phyloP scores from a whole-genome alignment of 768 basidiomycete genomes.

The Suillus luteus region DNA sequence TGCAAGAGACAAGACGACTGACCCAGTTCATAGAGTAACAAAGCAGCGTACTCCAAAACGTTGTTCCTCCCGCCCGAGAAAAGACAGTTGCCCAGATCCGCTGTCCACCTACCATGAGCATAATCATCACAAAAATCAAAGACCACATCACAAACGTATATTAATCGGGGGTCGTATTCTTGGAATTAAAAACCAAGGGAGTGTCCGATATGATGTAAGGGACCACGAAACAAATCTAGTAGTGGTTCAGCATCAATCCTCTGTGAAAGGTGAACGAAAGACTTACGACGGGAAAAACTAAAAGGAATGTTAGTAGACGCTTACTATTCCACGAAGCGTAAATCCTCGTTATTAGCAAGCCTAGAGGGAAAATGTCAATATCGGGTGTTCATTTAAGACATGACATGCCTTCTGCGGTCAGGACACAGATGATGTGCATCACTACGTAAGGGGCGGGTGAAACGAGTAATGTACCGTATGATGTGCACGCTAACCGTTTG shows the following conservation, averaged over 20 bases:
- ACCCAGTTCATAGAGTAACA: slow-evolving; percentile 3
- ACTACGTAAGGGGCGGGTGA: background rate
- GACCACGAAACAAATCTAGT: background rate
- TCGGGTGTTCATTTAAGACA: background rate
- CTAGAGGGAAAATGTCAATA: background rate
- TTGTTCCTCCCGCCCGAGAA: background rate
- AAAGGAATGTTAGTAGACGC: background rate
- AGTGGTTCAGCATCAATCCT: background rate
- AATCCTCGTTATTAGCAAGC: slow-evolving; percentile 1
- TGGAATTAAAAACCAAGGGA: background rate
- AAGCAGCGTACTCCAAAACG: background rate
- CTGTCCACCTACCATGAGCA: background rate
- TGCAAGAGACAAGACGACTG: background rate
- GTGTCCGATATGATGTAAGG: slow-evolving; percentile 2
- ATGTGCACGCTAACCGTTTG: background rate
- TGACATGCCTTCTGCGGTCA: background rate
- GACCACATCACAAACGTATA: background rate
- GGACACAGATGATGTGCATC: background rate
- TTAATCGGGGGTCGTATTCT: background rate
- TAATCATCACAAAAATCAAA: background rate
- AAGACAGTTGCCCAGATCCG: background rate
- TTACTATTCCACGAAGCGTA: background rate
- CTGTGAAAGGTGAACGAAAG: background rate
- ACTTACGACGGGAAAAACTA: slow-evolving; percentile 1
- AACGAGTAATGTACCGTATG: background rate